Evolutionary conservation across 495 filamentous ascomycete species (phyloP), one percentile per base, ranked within the genome.

Genomic region (Lepidopterella palustris): DNA sequence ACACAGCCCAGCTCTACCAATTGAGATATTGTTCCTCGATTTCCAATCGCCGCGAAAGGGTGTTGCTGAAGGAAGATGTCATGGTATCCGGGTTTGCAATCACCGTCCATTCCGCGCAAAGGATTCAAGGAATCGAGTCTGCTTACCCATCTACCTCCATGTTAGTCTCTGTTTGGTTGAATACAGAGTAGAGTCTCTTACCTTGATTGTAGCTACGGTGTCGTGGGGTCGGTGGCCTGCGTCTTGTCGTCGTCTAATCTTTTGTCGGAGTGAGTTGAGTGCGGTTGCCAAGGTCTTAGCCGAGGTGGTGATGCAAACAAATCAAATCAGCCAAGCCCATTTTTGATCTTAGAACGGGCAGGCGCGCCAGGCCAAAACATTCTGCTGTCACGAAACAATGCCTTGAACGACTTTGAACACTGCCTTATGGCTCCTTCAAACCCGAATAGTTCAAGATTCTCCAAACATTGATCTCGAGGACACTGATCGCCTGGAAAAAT

Each of bases 111-210:
- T 54, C 39, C 23, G 13, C 18, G 39, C 51, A 26, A 10, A 0
- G 9, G 45, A 35, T 39, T 15, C 32, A 54, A 63, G 64, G 57
- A 25, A 57, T 27, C 25, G 67, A 63, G 49, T 25, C 58, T 64
- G 70, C 77, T 78, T 77, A 80, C 77, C 78, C 77, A 80, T 80
- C 77, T 79, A 60, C 53, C n/a, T 29, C 1, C n/a, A 48, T 40
- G 62, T 69, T 51, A 71, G 69, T 55, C 59, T 23, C 8, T 3
- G 3, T 28, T 5, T 31, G 1, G 50, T 8, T 28, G 39, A 24
- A n/a, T 9, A 29, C 25, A 57, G 15, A 26, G 15, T 27, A 54
- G 1, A 54, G 31, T 28, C 0, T 3, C 60, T 58, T 50, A 68
- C 65, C 55, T 64, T 68, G 39, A 48, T 18, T 55, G 51, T 31